These are phyloP conservation scores for Paecilomyces niveus DNA, from an alignment of 2,329 filamentous ascomycete genomes.

Conservation along the genomic window DNA sequence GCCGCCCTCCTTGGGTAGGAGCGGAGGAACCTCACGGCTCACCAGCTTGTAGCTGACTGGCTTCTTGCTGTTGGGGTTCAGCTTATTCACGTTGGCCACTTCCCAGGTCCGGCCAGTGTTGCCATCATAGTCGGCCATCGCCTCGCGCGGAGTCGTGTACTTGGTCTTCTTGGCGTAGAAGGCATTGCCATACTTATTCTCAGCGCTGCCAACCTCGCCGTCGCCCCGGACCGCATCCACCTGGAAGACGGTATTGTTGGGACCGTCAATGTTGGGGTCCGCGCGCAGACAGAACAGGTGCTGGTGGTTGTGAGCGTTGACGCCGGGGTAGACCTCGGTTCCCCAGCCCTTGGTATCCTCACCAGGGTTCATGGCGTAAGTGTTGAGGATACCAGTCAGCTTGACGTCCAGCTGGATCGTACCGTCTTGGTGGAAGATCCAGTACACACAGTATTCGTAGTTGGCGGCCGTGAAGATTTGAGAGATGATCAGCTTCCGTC, in stretches of 20 bases:
- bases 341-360: conserved; percentile 85
- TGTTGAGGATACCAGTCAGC: conserved; percentile 88
- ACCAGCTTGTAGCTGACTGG: conserved; percentile 84
- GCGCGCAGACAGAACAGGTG: conserved; percentile 88
- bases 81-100: conserved; percentile 72
- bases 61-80: conserved; percentile 83
- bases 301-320: conserved; percentile 94
- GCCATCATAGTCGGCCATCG: conserved; percentile 74
- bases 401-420: conserved; percentile 89
- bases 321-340: conserved; percentile 81
- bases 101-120: conserved; percentile 79
- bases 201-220: conserved; percentile 67
- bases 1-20: conserved; percentile 73
- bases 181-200: conserved; percentile 85
- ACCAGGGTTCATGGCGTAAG: conserved; percentile 70
- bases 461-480: conserved; percentile 94
- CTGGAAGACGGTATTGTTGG: conserved; percentile 77
- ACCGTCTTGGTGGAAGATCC: conserved; percentile 88
- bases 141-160: conserved; percentile 61
- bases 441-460: conserved; percentile 86
- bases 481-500: conserved; percentile 76
- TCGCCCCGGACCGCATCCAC: conserved; percentile 66
- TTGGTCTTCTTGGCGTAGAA: conserved; percentile 82
- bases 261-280: conserved; percentile 80
- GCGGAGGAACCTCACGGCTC: conserved; percentile 68